Evolutionary conservation across 768 basidiomycete genomes (phyloP).

Genomic region (Boletus rufocinnamomeus): DNA sequence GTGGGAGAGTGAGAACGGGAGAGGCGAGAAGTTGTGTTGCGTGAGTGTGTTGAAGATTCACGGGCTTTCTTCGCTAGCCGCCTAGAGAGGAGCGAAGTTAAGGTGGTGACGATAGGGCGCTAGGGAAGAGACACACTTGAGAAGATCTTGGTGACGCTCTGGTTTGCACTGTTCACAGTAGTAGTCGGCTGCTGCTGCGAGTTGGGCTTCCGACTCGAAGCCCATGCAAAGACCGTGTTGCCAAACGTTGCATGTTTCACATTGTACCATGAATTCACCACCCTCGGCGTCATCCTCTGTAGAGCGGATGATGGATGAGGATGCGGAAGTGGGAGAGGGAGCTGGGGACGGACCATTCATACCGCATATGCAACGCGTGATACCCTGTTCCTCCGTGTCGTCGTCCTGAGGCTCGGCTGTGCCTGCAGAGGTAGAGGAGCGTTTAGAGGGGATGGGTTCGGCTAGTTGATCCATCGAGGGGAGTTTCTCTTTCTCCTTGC

Average conservation of each 20-base stretch:
- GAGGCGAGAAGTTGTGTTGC: slow-evolving; percentile 59
- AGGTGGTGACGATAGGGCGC: slow-evolving; percentile 18
- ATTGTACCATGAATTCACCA: slow-evolving; percentile 97
- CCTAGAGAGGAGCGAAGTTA: slow-evolving; percentile 40
- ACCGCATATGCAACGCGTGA: slow-evolving; percentile 87
- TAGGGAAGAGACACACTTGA: slow-evolving; percentile 59
- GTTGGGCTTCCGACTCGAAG: slow-evolving; percentile 72
- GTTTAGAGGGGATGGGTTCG: slow-evolving; percentile 30
- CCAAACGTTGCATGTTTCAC: slow-evolving; percentile 97
- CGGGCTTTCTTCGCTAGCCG: slow-evolving; percentile 63
- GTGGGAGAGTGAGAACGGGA: slow-evolving; percentile 78
- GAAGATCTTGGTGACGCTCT: slow-evolving; percentile 76
- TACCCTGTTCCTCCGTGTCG: slow-evolving; percentile 52
- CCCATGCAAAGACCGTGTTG: slow-evolving; percentile 98
- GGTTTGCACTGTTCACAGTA: slow-evolving; percentile 94
- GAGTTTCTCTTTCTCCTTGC: slow-evolving; percentile 64
- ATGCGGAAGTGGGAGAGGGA: slow-evolving; percentile 8
- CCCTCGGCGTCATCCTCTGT: slow-evolving; percentile 77
- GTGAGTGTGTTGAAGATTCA: slow-evolving; percentile 64
- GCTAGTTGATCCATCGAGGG: slow-evolving; percentile 32
- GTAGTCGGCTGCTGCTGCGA: slow-evolving; percentile 80
- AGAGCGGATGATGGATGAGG: slow-evolving; percentile 32
- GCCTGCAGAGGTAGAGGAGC: slow-evolving; percentile 31
- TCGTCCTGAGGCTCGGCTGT: slow-evolving; percentile 44
- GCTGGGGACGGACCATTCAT: slow-evolving; percentile 59